These are phyloP conservation scores for Fusarium mexicanum DNA, from an alignment of 2,329 filamentous ascomycete species.

Conservation along the genomic window DNA sequence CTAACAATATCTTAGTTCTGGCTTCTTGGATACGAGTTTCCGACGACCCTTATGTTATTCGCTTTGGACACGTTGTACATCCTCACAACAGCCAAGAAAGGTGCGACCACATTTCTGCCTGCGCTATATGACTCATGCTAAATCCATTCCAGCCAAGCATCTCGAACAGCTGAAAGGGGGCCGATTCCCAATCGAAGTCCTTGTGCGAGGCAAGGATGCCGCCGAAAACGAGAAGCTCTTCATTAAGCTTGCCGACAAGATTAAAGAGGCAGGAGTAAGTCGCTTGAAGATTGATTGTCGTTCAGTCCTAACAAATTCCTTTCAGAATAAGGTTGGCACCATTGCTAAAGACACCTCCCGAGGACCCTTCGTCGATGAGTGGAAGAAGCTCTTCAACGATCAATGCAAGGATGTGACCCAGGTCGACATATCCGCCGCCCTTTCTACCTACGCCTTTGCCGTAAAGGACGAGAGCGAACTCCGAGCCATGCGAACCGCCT, in stretches of 20 bases:
- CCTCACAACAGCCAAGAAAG: conserved; percentile 97
- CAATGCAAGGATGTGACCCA: conserved; percentile 88
- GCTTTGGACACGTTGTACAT: conserved; percentile 89
- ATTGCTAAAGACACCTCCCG: conserved; percentile 84
- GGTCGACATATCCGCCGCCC: conserved; percentile 82
- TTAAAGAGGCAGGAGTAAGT: conserved; percentile 87
- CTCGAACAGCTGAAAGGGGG: conserved; percentile 91
- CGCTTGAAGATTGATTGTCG: conserved; percentile 5
- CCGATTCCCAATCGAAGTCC: conserved; percentile 90
- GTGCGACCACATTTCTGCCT: conserved; percentile 55
- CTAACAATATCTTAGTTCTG: conserved; percentile 75
- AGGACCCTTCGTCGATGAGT: conserved; percentile 94
- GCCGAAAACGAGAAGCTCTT: conserved; percentile 93
- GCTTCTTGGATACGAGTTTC: conserved; percentile 98
- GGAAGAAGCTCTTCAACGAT: conserved; percentile 84
- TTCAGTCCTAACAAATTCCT: conserved; percentile 12
- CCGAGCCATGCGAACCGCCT: conserved; percentile 91
- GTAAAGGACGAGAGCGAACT: conserved; percentile 96
- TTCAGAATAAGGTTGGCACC: conserved; percentile 87
- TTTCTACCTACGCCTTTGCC: conserved; percentile 86
- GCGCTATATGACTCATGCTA: conserved; percentile 41
- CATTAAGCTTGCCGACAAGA: conserved; percentile 81
- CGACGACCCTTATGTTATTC: conserved; percentile 92
- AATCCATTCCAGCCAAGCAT: conserved; percentile 77
- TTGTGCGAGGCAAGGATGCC: conserved; percentile 90